These are phyloP conservation scores for Adansonia gregorii DNA, from an alignment of 441 rosid species.

Conservation along the genomic window DNA sequence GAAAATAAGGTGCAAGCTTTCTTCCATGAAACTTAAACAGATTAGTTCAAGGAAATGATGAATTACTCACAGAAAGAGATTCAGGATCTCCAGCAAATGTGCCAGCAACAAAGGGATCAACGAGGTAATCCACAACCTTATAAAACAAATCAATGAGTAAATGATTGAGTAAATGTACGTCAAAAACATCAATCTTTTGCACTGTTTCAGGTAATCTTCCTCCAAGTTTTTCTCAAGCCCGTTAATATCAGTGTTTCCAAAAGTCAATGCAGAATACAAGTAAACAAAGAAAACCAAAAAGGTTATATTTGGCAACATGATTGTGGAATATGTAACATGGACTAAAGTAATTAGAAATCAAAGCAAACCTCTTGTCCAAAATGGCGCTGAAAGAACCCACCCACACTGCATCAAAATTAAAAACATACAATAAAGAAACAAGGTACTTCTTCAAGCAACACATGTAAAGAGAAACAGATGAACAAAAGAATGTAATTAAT, in stretches of 20 bases:
- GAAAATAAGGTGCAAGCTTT: constrained; percentile 4
- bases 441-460: constrained; percentile 22
- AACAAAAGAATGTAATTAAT: background rate
- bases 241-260: background rate
- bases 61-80: constrained; percentile 85
- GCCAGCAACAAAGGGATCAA: constrained; percentile 96
- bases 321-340: constrained; percentile 14
- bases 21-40: constrained; percentile 24
- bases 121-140: constrained; percentile 94
- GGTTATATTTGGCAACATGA: constrained; percentile 21
- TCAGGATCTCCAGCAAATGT: constrained; percentile 88
- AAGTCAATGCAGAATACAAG: background rate
- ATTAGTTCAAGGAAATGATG: constrained; percentile 18
- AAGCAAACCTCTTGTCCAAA: constrained; percentile 87
- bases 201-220: background rate
- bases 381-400: constrained; percentile 85
- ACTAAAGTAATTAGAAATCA: constrained; percentile 25
- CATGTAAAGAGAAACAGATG: constrained; percentile 16
- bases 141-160: constrained; percentile 28
- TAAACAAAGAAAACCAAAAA: background rate
- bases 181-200: constrained; percentile 2
- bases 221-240: background rate
- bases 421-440: constrained; percentile 26
- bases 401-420: constrained; percentile 65
- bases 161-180: constrained; percentile 27